A percentile compares a stretch with the other conserved stretches of the same genome.
Conservation (phyloP, 2,329 filamentous ascomycete genomes). For the Sphaerulina vaccinii region DNA sequence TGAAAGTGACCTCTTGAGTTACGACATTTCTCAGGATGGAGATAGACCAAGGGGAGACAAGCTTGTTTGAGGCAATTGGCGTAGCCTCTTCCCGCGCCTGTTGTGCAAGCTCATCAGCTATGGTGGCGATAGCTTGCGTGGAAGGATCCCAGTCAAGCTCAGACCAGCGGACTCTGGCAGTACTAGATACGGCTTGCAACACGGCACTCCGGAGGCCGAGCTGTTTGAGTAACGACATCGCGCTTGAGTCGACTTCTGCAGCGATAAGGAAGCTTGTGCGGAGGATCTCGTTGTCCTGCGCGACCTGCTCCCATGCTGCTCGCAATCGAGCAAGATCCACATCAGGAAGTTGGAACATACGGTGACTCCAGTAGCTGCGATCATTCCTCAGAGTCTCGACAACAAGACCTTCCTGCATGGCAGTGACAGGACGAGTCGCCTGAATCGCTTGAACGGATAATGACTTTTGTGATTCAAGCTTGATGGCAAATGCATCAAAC, state of each 20-base stretch:
- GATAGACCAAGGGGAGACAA: not conserved
- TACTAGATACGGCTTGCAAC: not conserved
- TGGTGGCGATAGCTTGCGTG: not conserved
- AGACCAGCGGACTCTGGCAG: not conserved
- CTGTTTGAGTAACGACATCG: not conserved
- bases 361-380: conserved; percentile 11
- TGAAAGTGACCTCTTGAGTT: not conserved
- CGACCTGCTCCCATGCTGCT: not conserved
- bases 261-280: not conserved
- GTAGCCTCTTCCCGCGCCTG: not conserved
- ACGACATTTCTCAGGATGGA: not conserved
- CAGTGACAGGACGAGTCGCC: not conserved
- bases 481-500: not conserved
- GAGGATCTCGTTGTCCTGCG: not conserved
- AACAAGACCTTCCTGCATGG: conserved; percentile 6
- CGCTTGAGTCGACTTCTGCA: not conserved
- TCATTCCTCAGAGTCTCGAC: conserved; percentile 5
- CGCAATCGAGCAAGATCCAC: conserved; percentile 1
- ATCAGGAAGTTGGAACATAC: conserved; percentile 2
- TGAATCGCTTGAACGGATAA: not conserved
- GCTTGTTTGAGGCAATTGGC: not conserved
- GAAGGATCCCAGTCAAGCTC: not conserved
- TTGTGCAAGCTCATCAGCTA: not conserved
- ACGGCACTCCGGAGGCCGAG: not conserved
- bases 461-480: not conserved